Evolutionary conservation across 2,329 filamentous ascomycete genomes (phyloP).

Genomic region (Karstenula rhodostoma): DNA sequence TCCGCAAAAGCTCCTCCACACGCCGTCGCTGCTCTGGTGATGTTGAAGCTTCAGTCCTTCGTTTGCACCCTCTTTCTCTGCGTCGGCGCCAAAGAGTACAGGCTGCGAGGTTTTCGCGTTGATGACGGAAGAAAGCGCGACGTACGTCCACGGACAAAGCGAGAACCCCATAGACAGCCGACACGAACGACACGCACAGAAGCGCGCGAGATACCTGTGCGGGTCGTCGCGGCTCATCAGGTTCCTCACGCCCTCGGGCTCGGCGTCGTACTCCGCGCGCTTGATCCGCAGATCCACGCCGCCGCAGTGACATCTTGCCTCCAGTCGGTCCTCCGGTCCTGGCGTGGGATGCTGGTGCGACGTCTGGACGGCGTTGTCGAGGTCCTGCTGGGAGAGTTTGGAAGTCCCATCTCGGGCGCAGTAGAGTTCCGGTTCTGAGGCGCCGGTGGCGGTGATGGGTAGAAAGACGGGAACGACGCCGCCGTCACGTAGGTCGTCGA

Average conservation of each 20-base stretch:
- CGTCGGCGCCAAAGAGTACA: background rate
- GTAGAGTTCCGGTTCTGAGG: background rate
- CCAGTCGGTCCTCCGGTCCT: background rate
- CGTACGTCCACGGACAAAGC: constrained; percentile 1
- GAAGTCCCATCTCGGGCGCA: background rate
- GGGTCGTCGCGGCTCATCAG: background rate
- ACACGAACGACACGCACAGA: constrained; percentile 8
- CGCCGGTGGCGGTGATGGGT: background rate
- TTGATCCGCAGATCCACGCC: constrained; percentile 1
- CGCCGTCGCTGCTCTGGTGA: constrained; percentile 1
- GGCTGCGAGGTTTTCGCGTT: background rate
- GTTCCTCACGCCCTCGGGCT: background rate
- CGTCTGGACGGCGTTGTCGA: background rate
- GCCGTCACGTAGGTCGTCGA: background rate
- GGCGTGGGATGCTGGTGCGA: background rate
- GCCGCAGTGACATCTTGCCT: constrained; percentile 2
- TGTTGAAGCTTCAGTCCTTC: constrained; percentile 3
- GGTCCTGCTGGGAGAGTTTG: background rate
- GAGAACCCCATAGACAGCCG: constrained; percentile 4
- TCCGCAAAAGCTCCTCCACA: constrained; percentile 8
- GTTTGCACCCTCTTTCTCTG: background rate
- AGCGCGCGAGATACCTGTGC: constrained; percentile 5
- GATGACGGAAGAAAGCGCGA: background rate
- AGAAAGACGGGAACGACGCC: background rate
- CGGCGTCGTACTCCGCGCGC: background rate